Conservation (phyloP, 1,284 basidiomycete species). For the Irpex sp. region DNA sequence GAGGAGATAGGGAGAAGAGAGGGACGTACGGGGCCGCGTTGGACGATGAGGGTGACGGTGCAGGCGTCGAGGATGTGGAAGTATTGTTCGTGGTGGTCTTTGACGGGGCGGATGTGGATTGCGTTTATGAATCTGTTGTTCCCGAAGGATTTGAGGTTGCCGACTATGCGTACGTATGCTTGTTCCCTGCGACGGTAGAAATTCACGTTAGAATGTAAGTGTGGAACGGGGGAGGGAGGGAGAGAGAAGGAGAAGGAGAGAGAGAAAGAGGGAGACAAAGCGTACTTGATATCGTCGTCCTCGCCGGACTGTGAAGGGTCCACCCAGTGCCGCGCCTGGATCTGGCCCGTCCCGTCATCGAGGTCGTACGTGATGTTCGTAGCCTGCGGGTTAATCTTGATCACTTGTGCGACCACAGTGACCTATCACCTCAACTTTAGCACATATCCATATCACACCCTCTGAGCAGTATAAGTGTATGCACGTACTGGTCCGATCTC, state of each 20-base stretch:
- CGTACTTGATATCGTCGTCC: conserved; percentile 45
- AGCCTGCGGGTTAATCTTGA: conserved; percentile 62
- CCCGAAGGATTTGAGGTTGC: conserved; percentile 85
- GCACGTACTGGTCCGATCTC: conserved; percentile 75
- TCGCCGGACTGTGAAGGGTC: conserved; percentile 57
- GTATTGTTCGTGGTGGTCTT: conserved; percentile 76
- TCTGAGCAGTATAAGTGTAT: background rate
- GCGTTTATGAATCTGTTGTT: conserved; percentile 81
- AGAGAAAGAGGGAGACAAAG: conserved; percentile 1
- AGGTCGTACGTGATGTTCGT: conserved; percentile 82
- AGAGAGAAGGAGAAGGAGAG: too few species aligned
- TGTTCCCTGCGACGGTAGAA: conserved; percentile 71
- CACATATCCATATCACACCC: background rate
- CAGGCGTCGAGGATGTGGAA: conserved; percentile 70
- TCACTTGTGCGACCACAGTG: conserved; percentile 78
- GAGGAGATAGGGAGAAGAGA: background rate
- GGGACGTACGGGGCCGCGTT: conserved; percentile 32
- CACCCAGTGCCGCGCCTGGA: conserved; percentile 89
- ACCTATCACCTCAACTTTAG: conserved; percentile 34
- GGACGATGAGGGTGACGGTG: conserved; percentile 38
- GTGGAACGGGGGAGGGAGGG: too few species aligned
- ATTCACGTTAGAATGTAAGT: too few species aligned
- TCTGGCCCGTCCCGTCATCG: conserved; percentile 86
- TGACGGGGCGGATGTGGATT: conserved; percentile 62
- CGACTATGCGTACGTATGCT: conserved; percentile 81